phyloP scores from a whole-genome alignment of 768 basidiomycete species.

The Amylocystis lapponica region DNA sequence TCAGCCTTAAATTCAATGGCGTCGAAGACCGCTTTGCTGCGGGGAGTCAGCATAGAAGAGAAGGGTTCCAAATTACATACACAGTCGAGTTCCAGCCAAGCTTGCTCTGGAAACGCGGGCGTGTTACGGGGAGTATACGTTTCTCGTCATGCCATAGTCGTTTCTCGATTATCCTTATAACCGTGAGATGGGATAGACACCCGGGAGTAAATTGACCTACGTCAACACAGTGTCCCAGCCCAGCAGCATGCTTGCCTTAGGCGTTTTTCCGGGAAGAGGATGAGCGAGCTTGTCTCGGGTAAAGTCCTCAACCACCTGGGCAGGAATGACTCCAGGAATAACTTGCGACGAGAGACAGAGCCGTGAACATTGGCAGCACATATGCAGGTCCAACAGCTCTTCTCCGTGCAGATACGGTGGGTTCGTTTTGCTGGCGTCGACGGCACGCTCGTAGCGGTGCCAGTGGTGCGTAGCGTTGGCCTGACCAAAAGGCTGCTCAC shows the following conservation, averaged over 20 bases:
- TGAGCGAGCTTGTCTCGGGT: slow-evolving; percentile 53
- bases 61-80: too few relatives aligned
- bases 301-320: slow-evolving; percentile 57
- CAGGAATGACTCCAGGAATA: slow-evolving; percentile 69
- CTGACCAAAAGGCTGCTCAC: slow-evolving; percentile 38
- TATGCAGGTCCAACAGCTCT: slow-evolving; percentile 67
- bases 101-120: slow-evolving; percentile 53
- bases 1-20: slow-evolving; percentile 33
- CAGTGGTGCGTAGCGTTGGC: slow-evolving; percentile 75
- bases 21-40: slow-evolving; percentile 38
- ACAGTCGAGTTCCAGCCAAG: slow-evolving; percentile 59
- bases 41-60: neutral
- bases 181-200: slow-evolving; percentile 1
- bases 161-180: slow-evolving; percentile 68
- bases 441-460: slow-evolving; percentile 64
- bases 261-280: slow-evolving; percentile 50
- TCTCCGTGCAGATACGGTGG: slow-evolving; percentile 49
- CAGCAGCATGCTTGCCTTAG: slow-evolving; percentile 47
- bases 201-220: slow-evolving; percentile 42
- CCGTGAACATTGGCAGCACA: slow-evolving; percentile 81
- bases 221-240: slow-evolving; percentile 62
- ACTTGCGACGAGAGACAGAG: slow-evolving; percentile 65
- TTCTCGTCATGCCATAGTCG: slow-evolving; percentile 67
- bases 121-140: slow-evolving; percentile 47
- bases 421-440: slow-evolving; percentile 63